phyloP scores from a whole-genome alignment of 495 filamentous ascomycete genomes.

The Apodospora peruviana region DNA sequence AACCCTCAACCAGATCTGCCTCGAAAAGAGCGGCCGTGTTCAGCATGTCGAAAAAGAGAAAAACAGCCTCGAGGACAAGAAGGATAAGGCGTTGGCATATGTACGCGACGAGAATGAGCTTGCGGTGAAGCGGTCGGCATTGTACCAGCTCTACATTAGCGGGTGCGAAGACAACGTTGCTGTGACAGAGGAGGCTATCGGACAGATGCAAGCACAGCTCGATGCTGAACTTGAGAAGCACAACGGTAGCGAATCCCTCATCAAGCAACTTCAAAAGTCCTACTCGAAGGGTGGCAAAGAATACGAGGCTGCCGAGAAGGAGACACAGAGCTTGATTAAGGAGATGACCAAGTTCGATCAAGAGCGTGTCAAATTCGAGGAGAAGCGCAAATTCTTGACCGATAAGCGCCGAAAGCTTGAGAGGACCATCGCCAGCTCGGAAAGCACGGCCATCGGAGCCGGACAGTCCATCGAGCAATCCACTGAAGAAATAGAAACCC shows the following conservation, averaged over 20 bases:
- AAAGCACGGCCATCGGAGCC: constrained; percentile 63
- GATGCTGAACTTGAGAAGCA: constrained; percentile 89
- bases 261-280: constrained; percentile 80
- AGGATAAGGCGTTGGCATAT: constrained; percentile 84
- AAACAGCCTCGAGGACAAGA: constrained; percentile 86
- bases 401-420: constrained; percentile 93
- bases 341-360: constrained; percentile 92
- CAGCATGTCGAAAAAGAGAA: constrained; percentile 98
- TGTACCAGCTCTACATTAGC: constrained; percentile 86
- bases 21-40: constrained; percentile 88
- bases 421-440: constrained; percentile 67
- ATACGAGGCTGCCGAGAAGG: constrained; percentile 75
- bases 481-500: constrained; percentile 68
- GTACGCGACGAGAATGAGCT: constrained; percentile 92
- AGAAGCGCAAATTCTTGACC: constrained; percentile 88
- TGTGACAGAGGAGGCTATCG: constrained; percentile 84
- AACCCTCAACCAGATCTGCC: constrained; percentile 85
- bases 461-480: constrained; percentile 72
- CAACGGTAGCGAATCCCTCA: constrained; percentile 82
- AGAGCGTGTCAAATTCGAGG: constrained; percentile 92
- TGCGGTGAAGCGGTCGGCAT: constrained; percentile 73
- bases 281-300: constrained; percentile 79
- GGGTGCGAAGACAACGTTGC: constrained; percentile 83
- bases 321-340: constrained; percentile 71
- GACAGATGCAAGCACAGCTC: constrained; percentile 81